Evolutionary conservation across 768 basidiomycete genomes (phyloP).

Genomic region (Rhizopogon vinicolor): DNA sequence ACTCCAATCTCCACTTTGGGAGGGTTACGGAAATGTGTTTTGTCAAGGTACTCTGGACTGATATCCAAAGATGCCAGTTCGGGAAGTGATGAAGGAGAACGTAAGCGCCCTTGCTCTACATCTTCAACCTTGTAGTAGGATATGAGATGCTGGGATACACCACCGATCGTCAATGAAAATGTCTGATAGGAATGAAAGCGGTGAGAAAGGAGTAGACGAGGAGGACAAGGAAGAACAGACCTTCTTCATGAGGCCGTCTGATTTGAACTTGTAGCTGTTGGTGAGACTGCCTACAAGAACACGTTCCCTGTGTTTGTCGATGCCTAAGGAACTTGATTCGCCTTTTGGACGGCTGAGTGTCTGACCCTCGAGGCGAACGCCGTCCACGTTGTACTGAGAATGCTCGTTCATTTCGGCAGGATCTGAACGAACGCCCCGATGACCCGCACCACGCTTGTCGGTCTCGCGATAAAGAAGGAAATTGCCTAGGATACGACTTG

Average conservation of each 20-base stretch:
- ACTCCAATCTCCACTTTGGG: slow-evolving; percentile 83
- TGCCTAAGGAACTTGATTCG: slow-evolving; percentile 38
- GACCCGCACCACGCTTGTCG: slow-evolving; percentile 72
- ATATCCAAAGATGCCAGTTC: slow-evolving; percentile 87
- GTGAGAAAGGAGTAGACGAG: slow-evolving; percentile 23
- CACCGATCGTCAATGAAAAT: slow-evolving; percentile 82
- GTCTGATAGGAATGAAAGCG: slow-evolving; percentile 47
- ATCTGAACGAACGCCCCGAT: slow-evolving; percentile 47
- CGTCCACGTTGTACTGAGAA: slow-evolving; percentile 31
- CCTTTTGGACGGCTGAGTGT: slow-evolving; percentile 64
- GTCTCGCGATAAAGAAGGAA: slow-evolving; percentile 95
- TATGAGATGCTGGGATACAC: slow-evolving; percentile 87
- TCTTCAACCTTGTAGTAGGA: slow-evolving; percentile 95
- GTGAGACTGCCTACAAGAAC: slow-evolving; percentile 87
- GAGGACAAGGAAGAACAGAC: slow-evolving; percentile 37
- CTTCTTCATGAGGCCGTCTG: slow-evolving; percentile 96
- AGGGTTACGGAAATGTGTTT: slow-evolving; percentile 87
- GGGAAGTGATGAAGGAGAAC: slow-evolving; percentile 82
- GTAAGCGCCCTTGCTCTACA: slow-evolving; percentile 82
- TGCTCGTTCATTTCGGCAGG: slow-evolving; percentile 34
- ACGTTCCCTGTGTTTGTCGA: slow-evolving; percentile 76
- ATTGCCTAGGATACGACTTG: slow-evolving; percentile 88
- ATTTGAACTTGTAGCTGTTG: slow-evolving; percentile 90
- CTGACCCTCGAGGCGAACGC: slow-evolving; percentile 28
- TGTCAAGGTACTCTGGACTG: slow-evolving; percentile 82